Base-by-base conservation (phyloP, 352 stramenopile genomes). In the Halophytophthora polymorphica region DNA sequence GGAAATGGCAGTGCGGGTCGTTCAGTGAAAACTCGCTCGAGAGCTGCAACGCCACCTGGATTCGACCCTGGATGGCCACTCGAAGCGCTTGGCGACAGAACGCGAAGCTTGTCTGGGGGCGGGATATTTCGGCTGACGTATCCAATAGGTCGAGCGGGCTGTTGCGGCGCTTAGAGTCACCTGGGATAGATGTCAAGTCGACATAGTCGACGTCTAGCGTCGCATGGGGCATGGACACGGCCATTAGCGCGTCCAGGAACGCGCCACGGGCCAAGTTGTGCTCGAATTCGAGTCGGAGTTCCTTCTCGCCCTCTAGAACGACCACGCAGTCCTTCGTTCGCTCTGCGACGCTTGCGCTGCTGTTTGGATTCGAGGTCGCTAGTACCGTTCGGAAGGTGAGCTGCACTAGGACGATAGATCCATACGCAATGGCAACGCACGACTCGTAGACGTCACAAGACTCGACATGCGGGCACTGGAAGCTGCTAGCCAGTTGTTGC, bases 241-340 rank as follows among this genome's bases (percentile, higher is more conserved):
- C 29, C 41, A 64, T 75, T 2, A 83, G 50, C 2, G 66, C 69
- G 23, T 83, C 71, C 6, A 83, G 54, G 42, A 83, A 79, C 17
- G 54, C 55, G 5, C 69, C 71, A 34, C 71, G 65, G 12, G 57
- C 58, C 6, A 77, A 51, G 45, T 83, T 83, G 58, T 83, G 71
- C 44, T 83, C 71, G 19, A 83, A 83, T 21, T 77, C 69, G 35
- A 83, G 43, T 63, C 69, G 74, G 11, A 83, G 49, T 28, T 38
- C 48, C 22, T 45, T 53, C 25, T 37, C 37, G 29, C 66, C 43
- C 36, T 55, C 51, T n/a, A 62, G 37, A 19, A 62, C 47, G 1
- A 79, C 43, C 0, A 83, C 23, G 38, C 75, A 45, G 19, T 83
- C 71, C 22, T 69, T 70, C 6, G 68, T 78, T 43, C 69, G 43